phyloP scores from a whole-genome alignment of 2,329 filamentous ascomycete species.

The Penicillium hesseltinei region DNA sequence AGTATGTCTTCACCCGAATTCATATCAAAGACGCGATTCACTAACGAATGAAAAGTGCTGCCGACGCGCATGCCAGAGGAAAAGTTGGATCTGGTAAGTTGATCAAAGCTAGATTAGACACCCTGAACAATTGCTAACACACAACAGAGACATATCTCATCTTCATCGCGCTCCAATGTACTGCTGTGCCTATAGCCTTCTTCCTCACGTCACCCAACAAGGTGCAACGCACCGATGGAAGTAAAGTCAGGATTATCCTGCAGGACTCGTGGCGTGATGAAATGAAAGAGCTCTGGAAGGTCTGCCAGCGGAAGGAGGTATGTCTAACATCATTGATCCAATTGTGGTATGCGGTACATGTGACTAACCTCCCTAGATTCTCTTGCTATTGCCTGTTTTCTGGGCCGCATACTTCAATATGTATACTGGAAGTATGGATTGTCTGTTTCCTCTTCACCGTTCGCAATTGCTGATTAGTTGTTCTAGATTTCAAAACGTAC shows the following conservation, averaged over 20 bases:
- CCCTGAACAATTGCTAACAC: background rate
- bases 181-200: constrained; percentile 39
- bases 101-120: background rate
- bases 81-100: constrained; percentile 25
- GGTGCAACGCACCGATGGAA: constrained; percentile 45
- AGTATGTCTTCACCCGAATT: constrained; percentile 16
- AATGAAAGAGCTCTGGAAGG: constrained; percentile 37
- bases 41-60: constrained; percentile 12
- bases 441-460: background rate
- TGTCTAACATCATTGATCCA: background rate
- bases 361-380: constrained; percentile 31
- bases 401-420: constrained; percentile 49
- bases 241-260: constrained; percentile 37
- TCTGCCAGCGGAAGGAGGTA: constrained; percentile 23
- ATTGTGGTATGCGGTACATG: background rate
- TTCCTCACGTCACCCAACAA: constrained; percentile 43
- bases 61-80: constrained; percentile 21
- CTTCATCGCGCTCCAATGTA: constrained; percentile 43
- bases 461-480: constrained; percentile 2
- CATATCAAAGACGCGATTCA: accelerated
- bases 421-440: constrained; percentile 37
- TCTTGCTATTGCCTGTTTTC: constrained; percentile 45
- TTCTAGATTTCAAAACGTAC: constrained; percentile 50
- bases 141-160: constrained; percentile 41
- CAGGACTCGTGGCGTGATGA: constrained; percentile 44